A percentile compares a stretch with the other conserved stretches of the same genome.
Conservation (phyloP, 176 grass and related monocot species). For the barley (Hordeum vulgare) region MorexV3_pseudomolecules_assembly NC_058518.1:510966485-510966984, state of each 20-base stretch:
- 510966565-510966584: constrained; percentile 86
- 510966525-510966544: constrained; percentile 55
- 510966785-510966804: constrained; percentile 65
- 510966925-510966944: background rate
- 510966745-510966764: constrained; percentile 43
- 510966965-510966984: background rate
- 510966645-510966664: constrained; percentile 38
- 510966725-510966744: constrained; percentile 58
- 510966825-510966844: constrained; percentile 66
- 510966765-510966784: constrained; percentile 41
- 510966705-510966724: constrained; percentile 70
- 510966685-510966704: constrained; percentile 34
- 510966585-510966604: constrained; percentile 64
- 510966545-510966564: constrained; percentile 84
- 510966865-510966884: constrained; percentile 40
- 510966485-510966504: background rate
- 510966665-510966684: constrained; percentile 79
- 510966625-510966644: constrained; percentile 31
- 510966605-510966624: constrained; percentile 41
- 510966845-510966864: constrained; percentile 78
- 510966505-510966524: background rate
- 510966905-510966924: constrained; percentile 48
- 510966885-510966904: constrained; percentile 67
- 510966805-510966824: constrained; percentile 56
- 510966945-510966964: background rate